These are phyloP conservation scores for Pogostemon cablin DNA, from an alignment of 257 asterid species.

Conservation along the genomic window DNA sequence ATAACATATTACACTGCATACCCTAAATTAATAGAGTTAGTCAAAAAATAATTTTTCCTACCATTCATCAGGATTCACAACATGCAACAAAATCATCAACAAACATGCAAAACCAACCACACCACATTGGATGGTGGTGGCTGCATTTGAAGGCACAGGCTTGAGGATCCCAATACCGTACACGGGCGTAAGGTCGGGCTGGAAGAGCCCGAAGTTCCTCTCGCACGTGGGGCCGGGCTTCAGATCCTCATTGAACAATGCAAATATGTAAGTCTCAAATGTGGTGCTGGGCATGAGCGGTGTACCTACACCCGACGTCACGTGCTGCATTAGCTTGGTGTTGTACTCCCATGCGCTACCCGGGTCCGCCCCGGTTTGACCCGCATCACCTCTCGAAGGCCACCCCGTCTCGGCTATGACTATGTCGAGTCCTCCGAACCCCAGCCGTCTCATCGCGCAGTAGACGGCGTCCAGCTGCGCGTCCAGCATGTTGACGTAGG, in stretches of 20 bases:
- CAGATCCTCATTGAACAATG: conserved; percentile 59
- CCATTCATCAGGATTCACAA: not conserved
- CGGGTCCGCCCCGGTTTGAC: conserved; percentile 42
- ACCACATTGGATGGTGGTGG: not conserved
- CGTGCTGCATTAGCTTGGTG: conserved; percentile 41
- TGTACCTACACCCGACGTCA: conserved; percentile 51
- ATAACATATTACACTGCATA: too few relatives aligned
- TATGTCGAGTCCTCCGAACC: conserved; percentile 39
- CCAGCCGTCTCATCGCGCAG: conserved; percentile 42
- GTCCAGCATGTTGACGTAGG: conserved; percentile 53
- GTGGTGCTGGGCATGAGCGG: conserved; percentile 53
- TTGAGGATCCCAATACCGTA: conserved; percentile 58
- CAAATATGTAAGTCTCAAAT: conserved; percentile 51
- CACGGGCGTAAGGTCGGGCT: conserved; percentile 25
- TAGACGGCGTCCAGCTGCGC: conserved; percentile 61
- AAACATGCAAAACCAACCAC: conserved; percentile 26
- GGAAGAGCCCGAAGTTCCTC: conserved; percentile 66
- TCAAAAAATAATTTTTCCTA: too few relatives aligned
- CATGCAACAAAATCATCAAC: conserved; percentile 35
- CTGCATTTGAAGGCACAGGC: conserved; percentile 41
- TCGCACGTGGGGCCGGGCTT: conserved; percentile 74
- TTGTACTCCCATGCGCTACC: conserved; percentile 48
- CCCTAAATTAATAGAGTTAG: too few relatives aligned
- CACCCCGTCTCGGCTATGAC: conserved; percentile 59
- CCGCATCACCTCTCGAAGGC: conserved; percentile 52